Base-by-base conservation (phyloP, 176 grass and related monocot species). In the Oryza glaberrima region DNA sequence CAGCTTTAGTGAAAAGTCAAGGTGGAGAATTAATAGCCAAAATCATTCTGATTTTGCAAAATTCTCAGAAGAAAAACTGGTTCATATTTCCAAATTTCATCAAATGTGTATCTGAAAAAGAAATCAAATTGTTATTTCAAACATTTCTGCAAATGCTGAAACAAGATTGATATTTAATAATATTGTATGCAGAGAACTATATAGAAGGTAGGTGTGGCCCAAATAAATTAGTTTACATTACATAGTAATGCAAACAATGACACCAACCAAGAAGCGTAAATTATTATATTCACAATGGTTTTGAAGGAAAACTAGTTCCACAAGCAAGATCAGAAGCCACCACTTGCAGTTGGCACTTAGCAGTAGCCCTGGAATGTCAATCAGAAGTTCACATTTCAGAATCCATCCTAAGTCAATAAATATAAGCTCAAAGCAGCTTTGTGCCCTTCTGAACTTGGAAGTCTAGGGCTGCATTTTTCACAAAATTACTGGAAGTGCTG, bases 341-440 rank as follows among this genome's bases (percentile, higher is more conserved):
- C 65, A 71, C 40, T 71, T 67, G 75, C 48, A 45, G 40, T 58
- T 75, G 32, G 52, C 64, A 77, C 30, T 47, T 69, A 43, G 65
- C 49, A 77, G 76, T 45, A 79, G 19, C 85, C 77, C 76, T 80
- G 68, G 70, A 84, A 87, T 87, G 85, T 81, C 89, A 87, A 91
- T 80, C 32, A 51, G 16, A 58, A 58, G 7, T 58, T 58, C 36
- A 38, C 36, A 38, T 38, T 38, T 38, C 54, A 58, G 89, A 71
- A 84, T 76, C 76, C 72, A 11, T 77, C 69, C 15, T 38, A 72
- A 69, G 85, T 88, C 76, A 91, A 91, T 88, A 72, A 71, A 76
- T 77, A 75, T 15, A 63, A 70, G 32, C 9, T 12, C 49, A 11
- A 14, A 76, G 52, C 78, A 84, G 54, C 77, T 84, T 81, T 84